These are phyloP conservation scores for Tetrastigma voinierianum DNA, from an alignment of 164 flowering plant genomes.

Conservation along the genomic window DNA sequence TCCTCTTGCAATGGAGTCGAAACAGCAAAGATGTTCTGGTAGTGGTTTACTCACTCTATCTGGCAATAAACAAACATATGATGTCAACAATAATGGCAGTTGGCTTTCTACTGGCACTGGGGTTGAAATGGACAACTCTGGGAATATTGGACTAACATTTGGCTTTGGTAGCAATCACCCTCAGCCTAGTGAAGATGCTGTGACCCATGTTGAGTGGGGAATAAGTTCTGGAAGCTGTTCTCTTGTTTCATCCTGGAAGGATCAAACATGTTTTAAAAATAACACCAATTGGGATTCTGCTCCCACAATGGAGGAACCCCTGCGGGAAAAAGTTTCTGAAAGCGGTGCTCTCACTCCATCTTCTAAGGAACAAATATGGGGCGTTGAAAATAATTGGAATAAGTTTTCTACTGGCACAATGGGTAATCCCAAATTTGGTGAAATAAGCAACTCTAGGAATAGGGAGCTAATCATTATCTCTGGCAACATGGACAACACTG, in stretches of 20 bases:
- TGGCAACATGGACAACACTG: constrained; percentile 9
- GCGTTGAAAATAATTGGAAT: constrained; percentile 8
- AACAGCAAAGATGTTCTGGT: constrained; percentile 8
- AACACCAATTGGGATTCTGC: neutral
- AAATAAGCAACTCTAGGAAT: constrained; percentile 5
- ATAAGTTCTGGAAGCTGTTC: constrained; percentile 12
- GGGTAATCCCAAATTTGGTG: constrained; percentile 8
- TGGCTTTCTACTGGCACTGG: neutral
- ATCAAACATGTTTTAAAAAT: constrained; percentile 2
- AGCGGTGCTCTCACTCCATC: neutral
- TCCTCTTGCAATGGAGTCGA: neutral
- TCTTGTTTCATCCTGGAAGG: constrained; percentile 8
- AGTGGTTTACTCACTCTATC: constrained; percentile 5
- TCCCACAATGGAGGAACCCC: neutral
- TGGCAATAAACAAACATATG: constrained; percentile 15
- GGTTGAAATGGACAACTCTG: neutral
- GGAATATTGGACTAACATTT: neutral
- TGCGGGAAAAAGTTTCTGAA: constrained; percentile 6
- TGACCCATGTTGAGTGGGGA: constrained; percentile 6
- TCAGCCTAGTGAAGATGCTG: constrained; percentile 8
- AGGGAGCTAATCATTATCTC: constrained; percentile 10
- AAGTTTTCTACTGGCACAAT: neutral
- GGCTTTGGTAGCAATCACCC: constrained; percentile 3
- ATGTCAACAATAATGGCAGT: neutral
- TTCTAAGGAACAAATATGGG: constrained; percentile 5